A percentile compares a stretch with the other conserved stretches of the same genome.
These are phyloP conservation scores for Talaromyces sp. DNA, from an alignment of 2,329 filamentous ascomycete species.

Conservation along the genomic window DNA sequence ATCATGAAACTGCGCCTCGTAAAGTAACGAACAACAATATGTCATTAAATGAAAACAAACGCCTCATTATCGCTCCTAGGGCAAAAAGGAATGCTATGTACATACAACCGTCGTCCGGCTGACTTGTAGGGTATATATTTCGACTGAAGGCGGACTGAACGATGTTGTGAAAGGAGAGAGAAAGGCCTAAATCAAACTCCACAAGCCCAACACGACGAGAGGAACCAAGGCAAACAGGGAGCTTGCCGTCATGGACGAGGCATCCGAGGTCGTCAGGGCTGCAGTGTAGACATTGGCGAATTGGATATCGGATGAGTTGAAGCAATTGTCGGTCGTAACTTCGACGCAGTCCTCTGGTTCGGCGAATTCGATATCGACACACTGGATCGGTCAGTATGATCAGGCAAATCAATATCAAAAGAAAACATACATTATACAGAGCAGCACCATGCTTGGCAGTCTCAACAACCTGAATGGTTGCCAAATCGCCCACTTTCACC, in stretches of 20 bases:
- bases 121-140: not conserved
- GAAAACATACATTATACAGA: conserved; percentile 66
- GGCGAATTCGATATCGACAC: conserved; percentile 89
- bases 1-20: not conserved
- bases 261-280: conserved; percentile 21
- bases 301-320: conserved; percentile 73
- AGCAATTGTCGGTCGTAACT: conserved; percentile 80
- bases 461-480: conserved; percentile 86
- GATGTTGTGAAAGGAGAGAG: not conserved
- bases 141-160: not conserved
- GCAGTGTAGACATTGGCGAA: conserved; percentile 68
- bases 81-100: not conserved
- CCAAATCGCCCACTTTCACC: conserved; percentile 76
- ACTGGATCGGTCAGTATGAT: conserved; percentile 50
- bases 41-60: not conserved
- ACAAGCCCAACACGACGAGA: not conserved
- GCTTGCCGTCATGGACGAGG: conserved; percentile 7
- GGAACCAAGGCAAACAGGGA: not conserved
- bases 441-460: conserved; percentile 76
- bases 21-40: not conserved
- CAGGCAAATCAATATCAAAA: not conserved
- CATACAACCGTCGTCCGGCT: not conserved
- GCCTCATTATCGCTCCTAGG: not conserved
- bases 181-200: not conserved
- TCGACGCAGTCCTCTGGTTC: conserved; percentile 70